These are phyloP conservation scores for Fusarium illudens DNA, from an alignment of 2,329 filamentous ascomycete genomes.

Conservation along the genomic window DNA sequence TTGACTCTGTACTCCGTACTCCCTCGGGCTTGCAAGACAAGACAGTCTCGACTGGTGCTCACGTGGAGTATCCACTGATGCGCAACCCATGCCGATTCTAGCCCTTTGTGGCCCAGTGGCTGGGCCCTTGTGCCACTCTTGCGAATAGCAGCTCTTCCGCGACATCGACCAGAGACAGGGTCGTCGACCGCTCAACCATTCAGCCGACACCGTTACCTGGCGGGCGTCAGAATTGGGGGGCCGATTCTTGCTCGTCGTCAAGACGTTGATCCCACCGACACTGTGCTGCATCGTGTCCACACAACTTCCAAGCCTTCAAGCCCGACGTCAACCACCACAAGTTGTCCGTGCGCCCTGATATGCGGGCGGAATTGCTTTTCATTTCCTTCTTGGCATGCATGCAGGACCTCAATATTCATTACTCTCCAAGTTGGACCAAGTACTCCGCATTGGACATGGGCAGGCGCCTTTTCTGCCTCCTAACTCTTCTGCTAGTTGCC, in stretches of 20 bases:
- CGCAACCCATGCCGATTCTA: slow-evolving; percentile 41
- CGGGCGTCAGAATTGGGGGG: slow-evolving; percentile 17
- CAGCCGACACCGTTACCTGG: slow-evolving; percentile 16
- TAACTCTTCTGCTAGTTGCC: not conserved
- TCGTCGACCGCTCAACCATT: slow-evolving; percentile 30
- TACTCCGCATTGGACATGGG: not conserved
- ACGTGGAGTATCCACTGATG: slow-evolving; percentile 46
- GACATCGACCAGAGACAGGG: slow-evolving; percentile 27
- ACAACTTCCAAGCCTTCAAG: slow-evolving; percentile 24
- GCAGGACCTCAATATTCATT: slow-evolving; percentile 19
- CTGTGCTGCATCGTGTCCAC: slow-evolving; percentile 28
- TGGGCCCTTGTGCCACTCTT: slow-evolving; percentile 36
- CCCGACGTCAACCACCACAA: slow-evolving; percentile 30
- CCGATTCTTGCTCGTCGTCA: slow-evolving; percentile 14
- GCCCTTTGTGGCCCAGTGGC: slow-evolving; percentile 36
- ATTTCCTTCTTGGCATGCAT: slow-evolving; percentile 39
- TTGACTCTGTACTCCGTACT: slow-evolving; percentile 38
- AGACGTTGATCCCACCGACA: slow-evolving; percentile 25
- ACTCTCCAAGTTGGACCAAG: slow-evolving; percentile 4
- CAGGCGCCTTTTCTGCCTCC: not conserved
- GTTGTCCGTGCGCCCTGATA: slow-evolving; percentile 31
- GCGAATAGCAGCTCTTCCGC: slow-evolving; percentile 35
- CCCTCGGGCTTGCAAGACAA: slow-evolving; percentile 39
- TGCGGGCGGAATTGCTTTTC: slow-evolving; percentile 35
- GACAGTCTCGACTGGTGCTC: slow-evolving; percentile 38